These are phyloP conservation scores for Solanum gracilifrons DNA, from an alignment of 257 asterid species.

Conservation along the genomic window DNA sequence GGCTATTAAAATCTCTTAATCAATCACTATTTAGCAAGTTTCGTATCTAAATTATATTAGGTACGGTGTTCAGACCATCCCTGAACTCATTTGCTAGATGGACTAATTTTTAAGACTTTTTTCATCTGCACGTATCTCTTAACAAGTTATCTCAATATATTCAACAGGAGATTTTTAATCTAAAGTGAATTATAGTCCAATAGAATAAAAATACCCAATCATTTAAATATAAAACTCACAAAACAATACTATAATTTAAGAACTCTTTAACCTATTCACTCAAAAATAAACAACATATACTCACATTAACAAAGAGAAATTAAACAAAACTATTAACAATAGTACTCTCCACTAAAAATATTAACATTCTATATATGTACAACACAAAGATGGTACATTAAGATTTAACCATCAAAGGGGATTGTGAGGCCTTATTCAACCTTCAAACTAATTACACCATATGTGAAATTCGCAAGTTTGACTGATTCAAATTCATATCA, in stretches of 20 bases:
- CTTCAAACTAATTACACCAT: neutral
- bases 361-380: slow-evolving; percentile 21
- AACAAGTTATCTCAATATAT: neutral
- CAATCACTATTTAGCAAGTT: neutral
- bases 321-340: neutral
- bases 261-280: neutral
- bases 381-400: slow-evolving; percentile 5
- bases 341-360: slow-evolving; percentile 10
- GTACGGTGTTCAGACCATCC: neutral
- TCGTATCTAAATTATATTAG: neutral
- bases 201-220: neutral
- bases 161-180: neutral
- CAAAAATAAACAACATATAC: neutral
- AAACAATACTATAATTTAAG: neutral
- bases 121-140: too few relatives aligned
- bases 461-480: neutral
- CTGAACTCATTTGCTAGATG: neutral
- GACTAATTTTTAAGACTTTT: neutral
- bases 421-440: neutral
- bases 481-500: neutral
- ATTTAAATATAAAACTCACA: neutral
- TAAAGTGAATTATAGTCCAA: neutral
- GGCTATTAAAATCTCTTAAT: neutral
- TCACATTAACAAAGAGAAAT: neutral
- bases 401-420: neutral